A percentile compares a stretch with the other conserved stretches of the same genome.
These are phyloP conservation scores for Vanrija sp. DNA, from an alignment of 1,284 basidiomycete genomes.

Conservation along the genomic window DNA sequence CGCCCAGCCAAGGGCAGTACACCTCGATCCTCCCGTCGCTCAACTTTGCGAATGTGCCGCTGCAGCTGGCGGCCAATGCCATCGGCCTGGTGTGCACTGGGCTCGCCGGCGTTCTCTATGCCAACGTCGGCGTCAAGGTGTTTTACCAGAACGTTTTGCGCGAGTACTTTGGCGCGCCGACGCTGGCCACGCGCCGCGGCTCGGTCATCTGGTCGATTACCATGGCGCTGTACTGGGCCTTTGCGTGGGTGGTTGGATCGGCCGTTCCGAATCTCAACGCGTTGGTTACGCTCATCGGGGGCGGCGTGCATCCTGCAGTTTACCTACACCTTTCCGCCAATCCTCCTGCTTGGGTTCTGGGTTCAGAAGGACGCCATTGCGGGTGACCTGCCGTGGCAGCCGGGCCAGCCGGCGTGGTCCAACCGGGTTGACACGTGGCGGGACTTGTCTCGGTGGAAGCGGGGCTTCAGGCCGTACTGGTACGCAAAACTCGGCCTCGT, in stretches of 20 bases:
- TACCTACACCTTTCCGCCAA: slow-evolving; percentile 16
- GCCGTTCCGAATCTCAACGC: slow-evolving; percentile 60
- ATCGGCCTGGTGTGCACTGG: slow-evolving; percentile 49
- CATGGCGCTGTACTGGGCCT: slow-evolving; percentile 34
- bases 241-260: slow-evolving; percentile 59
- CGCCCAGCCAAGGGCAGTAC: slow-evolving; percentile 57
- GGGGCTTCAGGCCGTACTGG: slow-evolving; percentile 17
- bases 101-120: slow-evolving; percentile 61
- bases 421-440: slow-evolving; percentile 16
- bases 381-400: slow-evolving; percentile 14
- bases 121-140: slow-evolving; percentile 53
- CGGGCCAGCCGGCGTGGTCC: slow-evolving; percentile 12
- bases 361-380: slow-evolving; percentile 16
- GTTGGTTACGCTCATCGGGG: slow-evolving; percentile 56
- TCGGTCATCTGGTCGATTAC: slow-evolving; percentile 50
- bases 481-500: slow-evolving; percentile 12
- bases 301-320: slow-evolving; percentile 28
- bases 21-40: slow-evolving; percentile 59
- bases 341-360: slow-evolving; percentile 18
- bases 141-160: slow-evolving; percentile 47
- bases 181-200: slow-evolving; percentile 53
- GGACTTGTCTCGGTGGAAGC: slow-evolving; percentile 13
- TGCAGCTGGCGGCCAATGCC: slow-evolving; percentile 54
- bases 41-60: slow-evolving; percentile 54
- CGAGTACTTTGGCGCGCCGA: slow-evolving; percentile 57